Percentiles rank a stretch among this genome's conserved stretches.
These are phyloP conservation scores for Sugiyamaella xylanicola DNA, from an alignment of 1,139 yeast genomes.

Conservation along the genomic window DNA sequence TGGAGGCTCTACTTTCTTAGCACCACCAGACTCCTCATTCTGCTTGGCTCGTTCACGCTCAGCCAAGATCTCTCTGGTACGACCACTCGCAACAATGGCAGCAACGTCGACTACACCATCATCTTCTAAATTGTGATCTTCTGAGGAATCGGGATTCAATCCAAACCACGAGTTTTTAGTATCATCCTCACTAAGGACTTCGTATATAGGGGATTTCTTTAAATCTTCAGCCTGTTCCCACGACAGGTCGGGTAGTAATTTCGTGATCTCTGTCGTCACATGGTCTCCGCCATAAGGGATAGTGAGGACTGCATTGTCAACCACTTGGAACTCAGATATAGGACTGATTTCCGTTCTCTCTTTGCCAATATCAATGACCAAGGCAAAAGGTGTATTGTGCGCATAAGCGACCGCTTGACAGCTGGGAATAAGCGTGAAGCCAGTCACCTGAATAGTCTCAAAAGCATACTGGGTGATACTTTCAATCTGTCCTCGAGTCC, in stretches of 20 bases:
- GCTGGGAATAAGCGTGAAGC: constrained; percentile 68
- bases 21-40: constrained; percentile 39
- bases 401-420: constrained; percentile 78
- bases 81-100: constrained; percentile 77
- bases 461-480: constrained; percentile 71
- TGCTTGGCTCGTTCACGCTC: constrained; percentile 55
- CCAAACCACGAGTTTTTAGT: constrained; percentile 64
- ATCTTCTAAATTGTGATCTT: constrained; percentile 49
- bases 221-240: constrained; percentile 67
- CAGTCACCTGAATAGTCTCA: constrained; percentile 72
- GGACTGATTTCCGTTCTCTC: constrained; percentile 78
- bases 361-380: constrained; percentile 81
- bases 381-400: constrained; percentile 58
- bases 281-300: constrained; percentile 62
- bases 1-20: constrained; percentile 44
- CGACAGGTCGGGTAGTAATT: constrained; percentile 60
- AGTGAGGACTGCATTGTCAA: constrained; percentile 56
- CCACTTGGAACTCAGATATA: constrained; percentile 66
- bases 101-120: constrained; percentile 88
- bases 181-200: constrained; percentile 65
- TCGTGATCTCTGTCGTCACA: constrained; percentile 57
- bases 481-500: constrained; percentile 73
- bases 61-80: constrained; percentile 65
- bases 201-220: constrained; percentile 74
- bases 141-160: constrained; percentile 40